Evolutionary conservation across 306 rosid genomes (phyloP), one percentile per base, ranked within the genome.

Genomic region (Vicia villosa): DNA sequence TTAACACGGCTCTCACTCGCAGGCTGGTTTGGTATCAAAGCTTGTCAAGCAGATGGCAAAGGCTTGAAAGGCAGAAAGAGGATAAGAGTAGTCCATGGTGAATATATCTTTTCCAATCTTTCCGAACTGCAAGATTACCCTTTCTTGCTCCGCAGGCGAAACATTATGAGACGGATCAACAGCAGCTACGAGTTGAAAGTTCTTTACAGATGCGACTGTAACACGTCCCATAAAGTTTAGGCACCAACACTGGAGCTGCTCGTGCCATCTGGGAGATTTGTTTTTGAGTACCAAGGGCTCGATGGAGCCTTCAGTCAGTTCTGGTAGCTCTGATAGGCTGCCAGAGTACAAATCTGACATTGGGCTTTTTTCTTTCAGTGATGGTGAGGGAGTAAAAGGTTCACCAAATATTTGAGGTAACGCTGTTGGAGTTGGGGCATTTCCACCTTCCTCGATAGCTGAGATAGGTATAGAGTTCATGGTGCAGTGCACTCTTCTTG

Each of bases 161-260:
- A 85, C 72, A 43, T 85, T 75, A 75, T 83, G 90, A 58, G 80
- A 74, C 0, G 91, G 83, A 69, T 79, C 86, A 30, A 86, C 84
- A 34, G 82, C 76, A 17, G 90, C 95, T 30, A 70, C 89, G 28
- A 88, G 95, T 72, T 88, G 96, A 76, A 90, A 90, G 60, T 90
- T 90, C 81, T 90, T 90, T 3, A 90, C 96, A 14, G 96, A 90
- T 13, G 97, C 97, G 55, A 90, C 97, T 0, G 95, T 88, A 42
- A 90, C 97, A 17, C 97, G 88, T 3, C 95, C 97, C 36, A 80
- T 79, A 76, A 90, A 90, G 70, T 90, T 90, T 54, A 90, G 86
- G 81, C 96, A 90, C 96, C 96, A 90, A 58, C 96, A 90, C 62
- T 84, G 95, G 8, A 90, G 84, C 78, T 87, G 95, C 69, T 88